Conservation (phyloP, 164 flowering plant species). For the Liquidambar formosana region DNA sequence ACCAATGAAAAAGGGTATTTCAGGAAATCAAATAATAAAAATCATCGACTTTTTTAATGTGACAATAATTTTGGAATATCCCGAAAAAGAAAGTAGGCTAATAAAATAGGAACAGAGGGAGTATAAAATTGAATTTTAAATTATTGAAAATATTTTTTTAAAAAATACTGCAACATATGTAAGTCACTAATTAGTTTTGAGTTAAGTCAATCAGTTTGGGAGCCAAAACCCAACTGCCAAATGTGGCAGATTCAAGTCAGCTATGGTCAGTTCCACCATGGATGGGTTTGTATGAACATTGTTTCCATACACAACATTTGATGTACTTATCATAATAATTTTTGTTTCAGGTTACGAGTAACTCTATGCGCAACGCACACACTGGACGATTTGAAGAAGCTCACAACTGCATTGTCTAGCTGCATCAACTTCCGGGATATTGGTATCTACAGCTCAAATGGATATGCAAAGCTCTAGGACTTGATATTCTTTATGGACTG, state of each 20-base stretch:
- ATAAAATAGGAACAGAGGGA: no score
- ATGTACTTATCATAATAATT: neutral
- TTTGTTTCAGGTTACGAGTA: slow-evolving; percentile 60
- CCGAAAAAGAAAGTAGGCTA: no score
- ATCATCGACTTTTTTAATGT: no score
- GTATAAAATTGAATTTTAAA: no score
- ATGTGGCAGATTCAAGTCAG: neutral
- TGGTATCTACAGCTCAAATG: slow-evolving; percentile 17
- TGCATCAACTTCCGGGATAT: slow-evolving; percentile 53
- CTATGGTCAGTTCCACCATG: neutral
- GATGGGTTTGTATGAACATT: neutral
- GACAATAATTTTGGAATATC: no score
- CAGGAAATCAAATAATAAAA: no score
- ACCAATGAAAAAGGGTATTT: no score
- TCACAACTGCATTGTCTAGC: slow-evolving; percentile 52
- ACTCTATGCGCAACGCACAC: slow-evolving; percentile 84
- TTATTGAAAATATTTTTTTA: no score
- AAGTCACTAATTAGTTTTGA: no score
- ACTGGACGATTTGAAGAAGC: slow-evolving; percentile 66
- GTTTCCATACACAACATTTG: neutral
- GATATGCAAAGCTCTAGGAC: slow-evolving; percentile 46
- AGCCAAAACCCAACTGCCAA: neutral
- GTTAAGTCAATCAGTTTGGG: neutral
- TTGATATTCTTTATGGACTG: neutral
- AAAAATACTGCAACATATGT: no score